Conservation (phyloP, 306 rosid genomes). For the Fagus sylvatica region DNA sequence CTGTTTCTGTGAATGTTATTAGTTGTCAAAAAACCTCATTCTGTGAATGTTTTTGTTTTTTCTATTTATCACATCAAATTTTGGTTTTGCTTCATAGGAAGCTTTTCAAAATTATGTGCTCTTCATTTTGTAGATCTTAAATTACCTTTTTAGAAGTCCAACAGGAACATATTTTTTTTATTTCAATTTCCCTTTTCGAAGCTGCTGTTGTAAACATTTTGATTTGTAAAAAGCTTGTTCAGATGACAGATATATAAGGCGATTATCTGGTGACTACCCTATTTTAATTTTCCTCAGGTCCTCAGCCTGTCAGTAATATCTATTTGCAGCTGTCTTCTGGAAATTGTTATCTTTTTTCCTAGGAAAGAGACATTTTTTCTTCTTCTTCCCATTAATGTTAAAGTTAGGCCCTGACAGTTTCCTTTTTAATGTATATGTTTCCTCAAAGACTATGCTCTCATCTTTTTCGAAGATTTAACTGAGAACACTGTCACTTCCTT, state of each 20-base stretch:
- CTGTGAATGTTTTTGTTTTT: background rate
- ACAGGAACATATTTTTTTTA: background rate
- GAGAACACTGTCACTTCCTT: background rate
- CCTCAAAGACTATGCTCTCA: conserved; percentile 1
- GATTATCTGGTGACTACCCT: background rate
- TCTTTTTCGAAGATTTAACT: background rate
- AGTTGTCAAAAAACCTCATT: background rate
- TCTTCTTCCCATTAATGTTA: background rate
- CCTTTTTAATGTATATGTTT: background rate
- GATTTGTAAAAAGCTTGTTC: background rate
- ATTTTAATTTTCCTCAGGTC: background rate
- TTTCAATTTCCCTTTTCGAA: background rate
- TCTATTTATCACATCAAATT: background rate
- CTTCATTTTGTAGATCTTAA: background rate
- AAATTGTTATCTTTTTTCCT: background rate
- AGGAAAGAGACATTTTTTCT: background rate
- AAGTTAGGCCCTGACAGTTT: background rate
- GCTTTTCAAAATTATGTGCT: background rate
- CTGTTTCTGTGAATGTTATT: background rate
- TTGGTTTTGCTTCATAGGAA: background rate
- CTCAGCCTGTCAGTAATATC: too few species aligned
- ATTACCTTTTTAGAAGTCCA: background rate
- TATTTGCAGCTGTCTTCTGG: background rate
- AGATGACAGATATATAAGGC: background rate
- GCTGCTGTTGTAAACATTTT: background rate